A percentile compares a stretch with the other conserved stretches of the same genome.
Conservation (phyloP, 2,329 filamentous ascomycete species). For the Zymoseptoria tritici region DNA sequence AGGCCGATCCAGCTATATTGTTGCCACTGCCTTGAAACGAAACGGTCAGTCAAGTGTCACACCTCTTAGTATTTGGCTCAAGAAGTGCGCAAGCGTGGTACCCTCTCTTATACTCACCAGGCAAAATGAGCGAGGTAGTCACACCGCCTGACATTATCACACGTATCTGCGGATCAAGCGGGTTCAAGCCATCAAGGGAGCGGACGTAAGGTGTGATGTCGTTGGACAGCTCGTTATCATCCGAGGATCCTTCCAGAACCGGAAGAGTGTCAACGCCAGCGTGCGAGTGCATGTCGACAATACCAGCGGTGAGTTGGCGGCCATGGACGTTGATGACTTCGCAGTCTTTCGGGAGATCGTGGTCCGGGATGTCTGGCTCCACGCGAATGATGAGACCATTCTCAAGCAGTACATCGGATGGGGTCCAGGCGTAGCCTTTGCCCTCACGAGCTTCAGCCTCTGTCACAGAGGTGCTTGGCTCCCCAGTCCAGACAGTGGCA, state of each 20-base stretch:
- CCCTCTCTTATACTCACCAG: constrained; percentile 35
- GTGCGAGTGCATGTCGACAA: constrained; percentile 67
- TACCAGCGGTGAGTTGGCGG: constrained; percentile 56
- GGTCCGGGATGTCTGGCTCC: constrained; percentile 36
- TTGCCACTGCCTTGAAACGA: constrained; percentile 42
- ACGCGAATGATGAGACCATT: constrained; percentile 55
- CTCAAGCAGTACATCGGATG: constrained; percentile 54
- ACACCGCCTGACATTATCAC: constrained; percentile 67
- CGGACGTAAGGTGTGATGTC: constrained; percentile 63
- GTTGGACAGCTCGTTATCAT: constrained; percentile 56
- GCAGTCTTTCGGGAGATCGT: constrained; percentile 41
- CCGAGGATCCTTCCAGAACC: constrained; percentile 45
- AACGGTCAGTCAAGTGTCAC: too few relatives aligned
- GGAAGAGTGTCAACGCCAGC: constrained; percentile 55
- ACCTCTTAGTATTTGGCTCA: too few relatives aligned
- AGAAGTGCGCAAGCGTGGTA: too few relatives aligned
- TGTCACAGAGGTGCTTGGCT: constrained; percentile 48
- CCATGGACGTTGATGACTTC: constrained; percentile 53
- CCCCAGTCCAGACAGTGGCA: constrained; percentile 58
- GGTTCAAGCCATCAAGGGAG: constrained; percentile 58
- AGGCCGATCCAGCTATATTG: constrained; percentile 66
- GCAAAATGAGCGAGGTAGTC: constrained; percentile 59
- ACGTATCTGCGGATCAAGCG: constrained; percentile 53
- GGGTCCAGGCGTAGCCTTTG: constrained; percentile 53
- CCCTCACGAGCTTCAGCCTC: constrained; percentile 50